These are phyloP conservation scores for Tylopilus sp. DNA, from an alignment of 768 basidiomycete genomes.

Conservation along the genomic window DNA sequence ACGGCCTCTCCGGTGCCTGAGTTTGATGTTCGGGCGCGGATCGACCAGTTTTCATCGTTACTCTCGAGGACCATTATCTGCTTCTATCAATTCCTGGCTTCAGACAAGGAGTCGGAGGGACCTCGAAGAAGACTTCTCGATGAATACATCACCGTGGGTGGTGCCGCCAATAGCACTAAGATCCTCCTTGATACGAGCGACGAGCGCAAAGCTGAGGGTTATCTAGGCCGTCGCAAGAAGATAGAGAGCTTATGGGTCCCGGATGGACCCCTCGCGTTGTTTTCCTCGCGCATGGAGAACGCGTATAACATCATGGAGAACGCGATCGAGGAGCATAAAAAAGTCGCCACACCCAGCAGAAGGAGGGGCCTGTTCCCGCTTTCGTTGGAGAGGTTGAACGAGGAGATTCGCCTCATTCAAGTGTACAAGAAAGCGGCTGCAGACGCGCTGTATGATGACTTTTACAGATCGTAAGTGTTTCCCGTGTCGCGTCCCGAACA, in stretches of 20 bases:
- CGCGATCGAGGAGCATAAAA: slow-evolving; percentile 21
- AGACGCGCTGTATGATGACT: slow-evolving; percentile 17
- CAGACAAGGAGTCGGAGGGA: slow-evolving; percentile 21
- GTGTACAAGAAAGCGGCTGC: slow-evolving; percentile 18
- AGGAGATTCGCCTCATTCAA: slow-evolving; percentile 21
- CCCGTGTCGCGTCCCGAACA: no score
- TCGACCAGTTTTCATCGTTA: slow-evolving; percentile 21
- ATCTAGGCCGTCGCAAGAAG: slow-evolving; percentile 18
- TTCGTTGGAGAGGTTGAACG: slow-evolving; percentile 20
- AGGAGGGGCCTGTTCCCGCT: slow-evolving; percentile 23
- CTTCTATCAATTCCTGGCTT: slow-evolving; percentile 27
- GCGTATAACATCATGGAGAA: slow-evolving; percentile 15
- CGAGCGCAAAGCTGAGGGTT: slow-evolving; percentile 21
- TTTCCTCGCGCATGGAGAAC: slow-evolving; percentile 22
- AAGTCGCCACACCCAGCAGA: slow-evolving; percentile 6
- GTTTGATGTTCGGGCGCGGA: slow-evolving; percentile 20
- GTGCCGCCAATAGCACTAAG: slow-evolving; percentile 23
- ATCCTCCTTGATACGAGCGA: slow-evolving; percentile 23
- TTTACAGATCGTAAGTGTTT: slow-evolving; percentile 18
- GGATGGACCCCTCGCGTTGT: slow-evolving; percentile 14
- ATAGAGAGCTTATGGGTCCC: slow-evolving; percentile 19
- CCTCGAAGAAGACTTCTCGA: slow-evolving; percentile 23
- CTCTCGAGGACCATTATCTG: slow-evolving; percentile 25
- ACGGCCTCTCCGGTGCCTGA: neutral
- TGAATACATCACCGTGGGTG: slow-evolving; percentile 28